Conservation (phyloP, 805 yeast genomes). For the Myxozyma udenii region DNA sequence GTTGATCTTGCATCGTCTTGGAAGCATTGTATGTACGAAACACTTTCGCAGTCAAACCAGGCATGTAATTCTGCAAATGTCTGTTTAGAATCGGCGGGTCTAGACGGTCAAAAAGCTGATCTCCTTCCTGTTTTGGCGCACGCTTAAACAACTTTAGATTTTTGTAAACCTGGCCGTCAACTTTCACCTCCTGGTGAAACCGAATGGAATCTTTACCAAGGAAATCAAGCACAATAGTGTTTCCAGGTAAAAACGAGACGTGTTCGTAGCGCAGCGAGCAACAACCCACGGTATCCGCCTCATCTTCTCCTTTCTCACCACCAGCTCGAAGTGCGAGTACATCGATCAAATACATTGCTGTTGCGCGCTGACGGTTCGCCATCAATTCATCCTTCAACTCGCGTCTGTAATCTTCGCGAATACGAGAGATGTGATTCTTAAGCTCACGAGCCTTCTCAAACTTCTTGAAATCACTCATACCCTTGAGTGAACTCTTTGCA, state of each 20-base stretch:
- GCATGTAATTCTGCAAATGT: conserved; percentile 84
- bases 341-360: conserved; percentile 90
- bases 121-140: conserved; percentile 86
- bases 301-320: conserved; percentile 95
- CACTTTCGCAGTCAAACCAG: conserved; percentile 92
- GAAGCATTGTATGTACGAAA: conserved; percentile 97
- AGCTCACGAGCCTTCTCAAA: conserved; percentile 91
- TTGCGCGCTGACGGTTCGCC: conserved; percentile 88
- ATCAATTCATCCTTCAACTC: conserved; percentile 70
- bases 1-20: conserved; percentile 92
- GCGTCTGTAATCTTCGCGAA: conserved; percentile 69
- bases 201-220: conserved; percentile 94
- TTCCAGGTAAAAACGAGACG: conserved; percentile 79
- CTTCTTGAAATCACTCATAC: conserved; percentile 84
- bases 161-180: conserved; percentile 86
- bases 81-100: conserved; percentile 80
- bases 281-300: conserved; percentile 97
- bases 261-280: conserved; percentile 92
- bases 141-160: conserved; percentile 83
- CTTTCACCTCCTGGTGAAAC: conserved; percentile 87
- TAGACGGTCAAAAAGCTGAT: conserved; percentile 85
- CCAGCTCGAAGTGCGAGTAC: conserved; percentile 95
- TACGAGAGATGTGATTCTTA: conserved; percentile 64
- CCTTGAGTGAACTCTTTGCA: conserved; percentile 85
- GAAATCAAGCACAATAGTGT: conserved; percentile 82